Conservation (phyloP, 805 yeast species). For the Yamadazyma ubonensis region DNA sequence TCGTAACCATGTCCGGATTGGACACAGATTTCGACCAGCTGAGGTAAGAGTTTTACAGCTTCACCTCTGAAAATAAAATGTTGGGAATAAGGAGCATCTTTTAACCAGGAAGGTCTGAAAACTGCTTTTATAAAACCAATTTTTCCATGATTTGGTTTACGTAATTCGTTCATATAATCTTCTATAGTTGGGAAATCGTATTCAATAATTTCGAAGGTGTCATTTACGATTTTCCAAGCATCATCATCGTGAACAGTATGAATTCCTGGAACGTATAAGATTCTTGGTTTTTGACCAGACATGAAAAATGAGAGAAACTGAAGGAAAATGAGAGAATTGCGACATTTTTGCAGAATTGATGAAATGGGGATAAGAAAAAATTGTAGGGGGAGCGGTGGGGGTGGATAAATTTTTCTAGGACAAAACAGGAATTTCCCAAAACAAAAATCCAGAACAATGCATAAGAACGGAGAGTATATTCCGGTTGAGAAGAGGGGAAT, state of each 20-base stretch:
- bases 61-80: slow-evolving; percentile 34
- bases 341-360: too few relatives aligned
- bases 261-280: slow-evolving; percentile 39
- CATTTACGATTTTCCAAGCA: slow-evolving; percentile 35
- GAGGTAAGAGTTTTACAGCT: slow-evolving; percentile 30
- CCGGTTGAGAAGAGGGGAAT: too few relatives aligned
- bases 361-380: too few relatives aligned
- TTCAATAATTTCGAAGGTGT: slow-evolving; percentile 32
- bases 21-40: slow-evolving; percentile 32
- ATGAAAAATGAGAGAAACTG: neutral
- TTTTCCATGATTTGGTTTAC: slow-evolving; percentile 33
- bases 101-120: slow-evolving; percentile 39
- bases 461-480: too few relatives aligned
- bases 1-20: slow-evolving; percentile 43
- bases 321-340: too few relatives aligned
- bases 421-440: too few relatives aligned
- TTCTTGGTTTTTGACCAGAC: slow-evolving; percentile 27
- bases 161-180: slow-evolving; percentile 32
- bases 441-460: too few relatives aligned
- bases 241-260: slow-evolving; percentile 34
- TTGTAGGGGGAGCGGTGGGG: too few relatives aligned
- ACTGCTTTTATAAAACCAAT: slow-evolving; percentile 36
- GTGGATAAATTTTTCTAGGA: too few relatives aligned
- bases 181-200: slow-evolving; percentile 33
- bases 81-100: slow-evolving; percentile 36